These are phyloP conservation scores for Suaeda aralocaspica DNA, from an alignment of 148 eudicot species.

Conservation along the genomic window DNA sequence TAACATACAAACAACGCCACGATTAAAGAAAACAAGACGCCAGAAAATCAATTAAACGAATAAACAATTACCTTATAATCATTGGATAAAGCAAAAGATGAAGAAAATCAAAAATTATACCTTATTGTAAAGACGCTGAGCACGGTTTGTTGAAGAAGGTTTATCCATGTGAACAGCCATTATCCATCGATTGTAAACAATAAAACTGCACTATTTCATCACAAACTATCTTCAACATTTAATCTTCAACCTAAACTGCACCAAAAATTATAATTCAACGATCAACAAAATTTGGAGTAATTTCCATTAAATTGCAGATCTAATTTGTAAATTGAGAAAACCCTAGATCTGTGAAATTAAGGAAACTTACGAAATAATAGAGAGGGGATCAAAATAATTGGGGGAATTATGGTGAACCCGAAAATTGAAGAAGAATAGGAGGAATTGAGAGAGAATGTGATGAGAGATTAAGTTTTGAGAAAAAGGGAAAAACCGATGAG, in stretches of 20 bases:
- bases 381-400: background rate
- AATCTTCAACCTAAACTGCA: conserved; percentile 33
- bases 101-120: conserved; percentile 24
- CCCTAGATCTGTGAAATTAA: conserved; percentile 11
- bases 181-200: conserved; percentile 42
- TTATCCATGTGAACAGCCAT: conserved; percentile 83
- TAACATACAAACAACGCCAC: no score
- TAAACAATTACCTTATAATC: no score
- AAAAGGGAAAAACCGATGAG: conserved; percentile 6
- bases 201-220: conserved; percentile 19
- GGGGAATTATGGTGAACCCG: background rate
- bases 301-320: background rate
- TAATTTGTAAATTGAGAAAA: background rate
- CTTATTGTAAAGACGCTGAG: conserved; percentile 63
- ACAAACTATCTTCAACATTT: conserved; percentile 32
- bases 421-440: background rate
- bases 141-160: conserved; percentile 56
- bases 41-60: background rate
- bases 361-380: background rate
- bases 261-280: background rate
- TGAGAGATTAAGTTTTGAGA: background rate
- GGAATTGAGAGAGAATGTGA: background rate
- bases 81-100: background rate
- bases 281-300: no score
- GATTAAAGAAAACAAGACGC: background rate